phyloP scores from a whole-genome alignment of 208 protist genomes.

The Giardia duodenalis region DNA sequence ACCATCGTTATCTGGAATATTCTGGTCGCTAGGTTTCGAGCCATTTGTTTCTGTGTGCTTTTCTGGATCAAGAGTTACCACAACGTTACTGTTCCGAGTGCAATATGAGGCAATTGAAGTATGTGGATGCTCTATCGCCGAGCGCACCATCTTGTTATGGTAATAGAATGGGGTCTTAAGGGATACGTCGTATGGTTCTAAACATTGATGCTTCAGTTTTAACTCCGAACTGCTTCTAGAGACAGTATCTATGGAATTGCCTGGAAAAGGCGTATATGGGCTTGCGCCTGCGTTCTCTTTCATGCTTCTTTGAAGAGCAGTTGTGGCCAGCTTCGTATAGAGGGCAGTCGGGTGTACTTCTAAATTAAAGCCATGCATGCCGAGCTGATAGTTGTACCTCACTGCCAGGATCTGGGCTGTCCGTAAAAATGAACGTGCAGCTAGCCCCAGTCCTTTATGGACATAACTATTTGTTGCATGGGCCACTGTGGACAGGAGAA shows the following conservation, averaged over 20 bases:
- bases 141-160: neutral
- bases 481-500: neutral
- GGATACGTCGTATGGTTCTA: neutral
- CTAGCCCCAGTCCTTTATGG: neutral
- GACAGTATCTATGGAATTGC: neutral
- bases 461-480: neutral
- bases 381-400: neutral
- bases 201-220: neutral
- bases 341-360: neutral
- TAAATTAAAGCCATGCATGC: neutral
- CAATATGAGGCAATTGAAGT: neutral
- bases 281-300: neutral
- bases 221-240: no score
- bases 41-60: neutral
- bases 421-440: neutral
- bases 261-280: neutral
- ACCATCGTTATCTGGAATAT: no score
- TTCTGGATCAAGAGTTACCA: neutral
- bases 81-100: neutral
- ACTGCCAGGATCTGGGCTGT: neutral
- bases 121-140: neutral
- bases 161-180: neutral
- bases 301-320: neutral
- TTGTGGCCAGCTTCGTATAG: neutral
- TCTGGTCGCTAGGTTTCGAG: no score